Evolutionary conservation across 176 grass and related monocot genomes (phyloP).

Genomic region (Puya raimondii): DNA sequence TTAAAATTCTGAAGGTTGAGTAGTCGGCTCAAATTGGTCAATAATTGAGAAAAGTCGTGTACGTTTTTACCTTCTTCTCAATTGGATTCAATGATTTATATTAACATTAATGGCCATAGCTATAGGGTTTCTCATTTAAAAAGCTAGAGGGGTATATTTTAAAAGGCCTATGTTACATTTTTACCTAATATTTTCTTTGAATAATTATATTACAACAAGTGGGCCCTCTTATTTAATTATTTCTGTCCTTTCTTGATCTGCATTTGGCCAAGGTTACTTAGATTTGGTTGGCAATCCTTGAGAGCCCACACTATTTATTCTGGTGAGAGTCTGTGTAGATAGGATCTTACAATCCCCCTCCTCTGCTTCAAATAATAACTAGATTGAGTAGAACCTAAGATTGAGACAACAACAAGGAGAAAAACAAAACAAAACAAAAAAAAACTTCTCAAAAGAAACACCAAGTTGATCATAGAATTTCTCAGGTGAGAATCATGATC

Average conservation of each 20-base stretch:
- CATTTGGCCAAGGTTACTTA: slow-evolving; percentile 40
- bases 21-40: no score
- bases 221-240: slow-evolving; percentile 39
- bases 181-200: slow-evolving; percentile 24
- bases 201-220: slow-evolving; percentile 51
- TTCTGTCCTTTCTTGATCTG: slow-evolving; percentile 56
- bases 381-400: slow-evolving; percentile 23
- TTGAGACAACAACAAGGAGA: slow-evolving; percentile 5
- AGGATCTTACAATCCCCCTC: slow-evolving; percentile 56
- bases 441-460: not conserved
- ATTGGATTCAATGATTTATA: no score
- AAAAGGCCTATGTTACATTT: not conserved
- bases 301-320: slow-evolving; percentile 22
- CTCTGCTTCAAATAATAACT: slow-evolving; percentile 32
- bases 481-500: not conserved
- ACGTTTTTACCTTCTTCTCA: no score
- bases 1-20: no score
- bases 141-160: no score
- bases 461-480: not conserved
- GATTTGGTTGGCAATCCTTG: slow-evolving; percentile 46
- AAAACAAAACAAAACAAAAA: not conserved
- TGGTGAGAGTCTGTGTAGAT: slow-evolving; percentile 27
- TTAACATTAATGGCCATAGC: no score
- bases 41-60: no score
- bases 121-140: no score